Evolutionary conservation across 2,329 filamentous ascomycete genomes (phyloP).

Genomic region (Verticillium zaregamsianum): DNA sequence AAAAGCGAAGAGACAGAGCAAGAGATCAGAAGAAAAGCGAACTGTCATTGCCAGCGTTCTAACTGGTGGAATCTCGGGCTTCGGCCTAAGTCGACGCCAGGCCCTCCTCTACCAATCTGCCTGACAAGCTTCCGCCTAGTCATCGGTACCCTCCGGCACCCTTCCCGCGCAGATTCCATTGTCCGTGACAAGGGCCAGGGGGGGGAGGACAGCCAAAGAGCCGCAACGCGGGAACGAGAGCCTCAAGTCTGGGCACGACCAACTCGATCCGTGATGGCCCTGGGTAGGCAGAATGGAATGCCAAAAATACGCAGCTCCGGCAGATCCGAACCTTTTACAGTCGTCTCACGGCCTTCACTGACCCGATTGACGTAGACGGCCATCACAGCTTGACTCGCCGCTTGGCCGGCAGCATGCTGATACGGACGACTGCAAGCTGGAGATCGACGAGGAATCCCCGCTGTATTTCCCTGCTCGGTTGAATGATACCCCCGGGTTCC

Average conservation of each 20-base stretch:
- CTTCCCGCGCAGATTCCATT: neutral
- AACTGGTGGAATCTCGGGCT: neutral
- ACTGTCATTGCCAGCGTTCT: neutral
- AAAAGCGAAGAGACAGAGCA: neutral
- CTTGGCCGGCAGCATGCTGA: neutral
- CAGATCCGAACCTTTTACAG: neutral
- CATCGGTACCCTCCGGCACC: neutral
- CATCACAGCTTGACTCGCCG: neutral
- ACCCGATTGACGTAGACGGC: neutral
- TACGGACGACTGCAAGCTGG: neutral
- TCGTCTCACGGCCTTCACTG: neutral
- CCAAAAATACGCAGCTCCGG: neutral
- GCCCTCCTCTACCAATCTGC: neutral
- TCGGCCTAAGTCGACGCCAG: neutral
- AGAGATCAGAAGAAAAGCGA: neutral
- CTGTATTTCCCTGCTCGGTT: neutral
- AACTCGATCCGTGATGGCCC: neutral
- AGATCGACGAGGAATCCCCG: neutral
- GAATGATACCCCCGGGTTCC: neutral
- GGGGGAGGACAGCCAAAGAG: neutral
- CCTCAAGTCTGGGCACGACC: neutral
- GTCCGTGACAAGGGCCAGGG: neutral
- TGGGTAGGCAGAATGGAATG: neutral
- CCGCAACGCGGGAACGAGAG: neutral
- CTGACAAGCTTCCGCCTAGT: neutral